Evolutionary conservation across 208 protist genomes (phyloP), one percentile per base, ranked within the genome.

Genomic region (Angomonas deanei): DNA sequence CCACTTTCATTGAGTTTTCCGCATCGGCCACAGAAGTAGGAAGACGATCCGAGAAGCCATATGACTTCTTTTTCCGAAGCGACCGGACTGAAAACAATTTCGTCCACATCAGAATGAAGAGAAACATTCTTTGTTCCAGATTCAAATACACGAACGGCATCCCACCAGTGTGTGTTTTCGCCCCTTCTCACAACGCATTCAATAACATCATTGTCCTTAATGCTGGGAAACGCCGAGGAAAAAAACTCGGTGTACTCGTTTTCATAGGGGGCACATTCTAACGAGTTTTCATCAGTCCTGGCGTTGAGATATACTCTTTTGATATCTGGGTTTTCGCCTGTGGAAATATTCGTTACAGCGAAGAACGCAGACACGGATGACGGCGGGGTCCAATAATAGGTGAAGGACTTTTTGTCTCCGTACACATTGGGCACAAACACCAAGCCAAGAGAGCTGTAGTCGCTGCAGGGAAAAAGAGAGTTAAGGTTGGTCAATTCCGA

Each of bases 101-200:
- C 72, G 26, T 94, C 79, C 3, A 91, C 75, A 21, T 74, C 50
- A 39, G 77, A 67, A 47, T 74, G 84, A 1, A 74, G 61, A 52
- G 71, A 39, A 2, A 71, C 61, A 10, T 46, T 63, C 17, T 54
- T 62, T 34, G 46, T 71, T n/a, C 73, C 69, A 10, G 48, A 31
- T 19, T 56, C 28, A 63, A 79, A 76, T 26, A 72, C 67, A 32
- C 74, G 74, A 52, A 94, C 33, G 46, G 92, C 60, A 71, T 92
- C 86, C 86, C 88, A 94, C 88, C 88, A 94, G 66, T 92, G 88
- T 31, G 84, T 73, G 1, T 94, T 84, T 57, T 87, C 64, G 27
- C 74, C 78, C 48, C 78, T 66, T 24, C 72, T 67, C 21, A 89
- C 72, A 23, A 92, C 52, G 58, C 88, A 94, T 36, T 92, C 76